Evolutionary conservation across 139 green algal species (phyloP).

Genomic region (Tetradesmus obliquus): DNA sequence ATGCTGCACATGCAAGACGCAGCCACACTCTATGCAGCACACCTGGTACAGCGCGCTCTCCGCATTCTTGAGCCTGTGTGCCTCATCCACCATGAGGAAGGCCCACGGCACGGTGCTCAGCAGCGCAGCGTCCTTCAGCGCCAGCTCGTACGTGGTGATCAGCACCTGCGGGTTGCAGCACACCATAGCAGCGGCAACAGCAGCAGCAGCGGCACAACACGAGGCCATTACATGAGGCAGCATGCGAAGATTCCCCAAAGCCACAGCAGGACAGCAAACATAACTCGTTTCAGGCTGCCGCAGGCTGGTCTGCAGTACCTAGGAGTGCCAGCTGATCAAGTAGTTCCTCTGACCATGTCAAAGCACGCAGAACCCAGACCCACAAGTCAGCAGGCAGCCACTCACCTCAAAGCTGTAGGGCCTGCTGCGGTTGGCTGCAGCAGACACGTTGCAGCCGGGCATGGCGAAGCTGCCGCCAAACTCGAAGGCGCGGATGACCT

Average conservation of each 20-base stretch:
- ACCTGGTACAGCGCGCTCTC: conserved; percentile 94
- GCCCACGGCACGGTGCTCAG: conserved; percentile 96
- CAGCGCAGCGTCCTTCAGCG: conserved; percentile 98
- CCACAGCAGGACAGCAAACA: too few species aligned
- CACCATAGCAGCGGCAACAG: background rate
- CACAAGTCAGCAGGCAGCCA: background rate
- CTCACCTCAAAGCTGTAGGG: conserved; percentile 49
- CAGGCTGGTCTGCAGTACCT: background rate
- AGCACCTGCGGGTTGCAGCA: conserved; percentile 55
- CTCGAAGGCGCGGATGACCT: conserved; percentile 78
- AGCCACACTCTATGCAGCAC: background rate
- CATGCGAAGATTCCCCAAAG: too few species aligned
- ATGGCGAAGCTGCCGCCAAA: conserved; percentile 43
- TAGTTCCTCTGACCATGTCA: background rate
- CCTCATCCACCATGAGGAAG: conserved; percentile 99
- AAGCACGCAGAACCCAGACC: background rate
- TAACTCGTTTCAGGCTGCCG: background rate
- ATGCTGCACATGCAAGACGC: too few species aligned
- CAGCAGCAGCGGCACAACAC: background rate
- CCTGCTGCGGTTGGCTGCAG: background rate
- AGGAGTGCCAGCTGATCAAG: conserved; percentile 74
- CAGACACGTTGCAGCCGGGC: background rate
- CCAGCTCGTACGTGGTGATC: conserved; percentile 99
- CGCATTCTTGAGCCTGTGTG: conserved; percentile 99
- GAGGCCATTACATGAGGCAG: background rate